A percentile compares a stretch with the other conserved stretches of the same genome.
Conservation (phyloP, 164 flowering plant genomes). For the Sedum album region DNA sequence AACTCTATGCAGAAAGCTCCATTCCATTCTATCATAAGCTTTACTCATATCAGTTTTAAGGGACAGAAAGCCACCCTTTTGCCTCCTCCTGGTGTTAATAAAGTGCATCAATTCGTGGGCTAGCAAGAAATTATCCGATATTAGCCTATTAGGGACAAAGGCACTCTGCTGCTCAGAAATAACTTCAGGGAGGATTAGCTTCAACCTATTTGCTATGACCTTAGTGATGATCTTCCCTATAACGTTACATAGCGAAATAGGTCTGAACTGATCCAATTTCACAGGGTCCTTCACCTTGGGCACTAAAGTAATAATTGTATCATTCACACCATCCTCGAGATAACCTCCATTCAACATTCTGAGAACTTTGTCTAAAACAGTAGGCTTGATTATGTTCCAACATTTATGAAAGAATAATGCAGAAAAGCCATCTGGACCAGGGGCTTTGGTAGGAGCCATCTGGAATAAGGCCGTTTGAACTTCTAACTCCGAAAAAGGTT, state of each 20-base stretch:
- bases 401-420: not conserved
- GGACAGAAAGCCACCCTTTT: no score
- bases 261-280: not conserved
- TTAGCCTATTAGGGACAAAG: slow-evolving; percentile 2
- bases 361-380: no score
- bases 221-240: slow-evolving; percentile 1
- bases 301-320: not conserved
- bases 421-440: not conserved
- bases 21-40: no score
- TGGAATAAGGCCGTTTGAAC: not conserved
- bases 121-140: slow-evolving; percentile 5
- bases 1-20: no score
- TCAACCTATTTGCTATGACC: slow-evolving; percentile 1
- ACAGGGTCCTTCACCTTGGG: not conserved
- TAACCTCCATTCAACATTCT: no score
- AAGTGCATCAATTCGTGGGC: no score
- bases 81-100: no score
- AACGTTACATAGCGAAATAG: not conserved
- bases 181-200: not conserved
- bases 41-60: no score
- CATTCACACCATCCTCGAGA: no score
- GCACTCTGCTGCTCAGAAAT: not conserved
- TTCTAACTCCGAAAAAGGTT: not conserved
- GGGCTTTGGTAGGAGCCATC: not conserved
- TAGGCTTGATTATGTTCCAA: not conserved